phyloP scores from a whole-genome alignment of 805 yeast genomes.

The Kuraishia molischiana region DNA sequence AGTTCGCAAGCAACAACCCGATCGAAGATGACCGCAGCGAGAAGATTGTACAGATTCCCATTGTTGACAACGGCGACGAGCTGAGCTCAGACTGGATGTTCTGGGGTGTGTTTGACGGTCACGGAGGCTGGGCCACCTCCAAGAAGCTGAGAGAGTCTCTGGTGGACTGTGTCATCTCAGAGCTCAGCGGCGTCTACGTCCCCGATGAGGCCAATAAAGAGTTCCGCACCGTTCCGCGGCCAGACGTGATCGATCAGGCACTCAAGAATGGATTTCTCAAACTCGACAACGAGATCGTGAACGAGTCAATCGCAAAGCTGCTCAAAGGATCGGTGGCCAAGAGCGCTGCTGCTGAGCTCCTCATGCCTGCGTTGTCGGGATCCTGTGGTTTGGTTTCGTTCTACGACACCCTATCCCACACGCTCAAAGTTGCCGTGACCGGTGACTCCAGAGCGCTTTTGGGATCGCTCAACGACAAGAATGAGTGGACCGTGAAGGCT shows the following conservation, averaged over 20 bases:
- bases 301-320: constrained; percentile 59
- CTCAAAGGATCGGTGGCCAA: constrained; percentile 56
- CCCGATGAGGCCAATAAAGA: constrained; percentile 29
- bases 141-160: constrained; percentile 75
- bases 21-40: constrained; percentile 92
- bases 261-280: constrained; percentile 71
- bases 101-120: constrained; percentile 96
- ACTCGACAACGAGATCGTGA: constrained; percentile 80
- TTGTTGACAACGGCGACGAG: constrained; percentile 43
- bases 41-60: constrained; percentile 63
- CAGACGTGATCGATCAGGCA: constrained; percentile 68
- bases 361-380: constrained; percentile 92
- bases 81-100: constrained; percentile 75
- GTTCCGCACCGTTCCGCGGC: constrained; percentile 52
- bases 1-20: constrained; percentile 84
- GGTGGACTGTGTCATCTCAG: constrained; percentile 66
- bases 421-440: constrained; percentile 83
- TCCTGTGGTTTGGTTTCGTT: constrained; percentile 86
- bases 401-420: constrained; percentile 66
- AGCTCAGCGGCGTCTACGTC: constrained; percentile 58
- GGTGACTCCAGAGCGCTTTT: constrained; percentile 93
- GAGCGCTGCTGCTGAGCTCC: constrained; percentile 58
- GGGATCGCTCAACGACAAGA: constrained; percentile 56
- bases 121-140: constrained; percentile 92
- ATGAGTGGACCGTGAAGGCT: constrained; percentile 81